Evolutionary conservation across 208 protist species (phyloP), one percentile per base, ranked within the genome.

Genomic region (Leishmania tarentolae): DNA sequence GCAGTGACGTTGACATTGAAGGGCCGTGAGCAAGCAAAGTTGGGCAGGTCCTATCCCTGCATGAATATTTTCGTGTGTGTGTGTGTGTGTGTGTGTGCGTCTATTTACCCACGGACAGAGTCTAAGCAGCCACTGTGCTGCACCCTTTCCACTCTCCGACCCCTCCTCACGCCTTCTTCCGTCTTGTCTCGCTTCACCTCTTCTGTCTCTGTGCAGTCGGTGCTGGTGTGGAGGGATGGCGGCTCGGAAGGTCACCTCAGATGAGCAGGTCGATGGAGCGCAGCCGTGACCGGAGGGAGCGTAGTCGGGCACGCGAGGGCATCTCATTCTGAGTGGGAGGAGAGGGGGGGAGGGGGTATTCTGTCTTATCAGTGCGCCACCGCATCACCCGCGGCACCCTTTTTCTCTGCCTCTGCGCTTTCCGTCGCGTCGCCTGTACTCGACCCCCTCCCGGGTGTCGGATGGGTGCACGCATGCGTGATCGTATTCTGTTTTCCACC

Each of bases 11-110:
- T 52, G 47, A 15, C 13, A 19, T 17, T 19, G 47, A 52, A 17
- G 47, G 13, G 19, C 13, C 47, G 19, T 19, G 47, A 52, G 5
- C 47, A 52, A 17, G 47, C 47, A 15, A 52, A 1, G 11, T 52
- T 52, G 47, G 47, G 47, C 11, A 52, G 47, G 47, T 52, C 13
- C 11, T 15, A 52, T 52, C 47, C 47, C 2, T 52, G 9, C 47
- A 52, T 52, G 8, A 52, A 1, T 15, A 17, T 52, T n/a, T 71
- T n/a, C 19, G 65, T 71, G 65, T 71, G 65, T 71, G 65, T 71
- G 37, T 71, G 65, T 70, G 65, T 70, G 35, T 70, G 35, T 46
- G 63, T 69, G 31, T 69, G 63, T 69, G 65, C 46, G 57, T 65
- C 28, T 52, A 61, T 8, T 0, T 28, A 63, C 21, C 28, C 50